Base-by-base conservation (phyloP, 2,329 filamentous ascomycete genomes). In the Malbranchea cinnamomea region DNA sequence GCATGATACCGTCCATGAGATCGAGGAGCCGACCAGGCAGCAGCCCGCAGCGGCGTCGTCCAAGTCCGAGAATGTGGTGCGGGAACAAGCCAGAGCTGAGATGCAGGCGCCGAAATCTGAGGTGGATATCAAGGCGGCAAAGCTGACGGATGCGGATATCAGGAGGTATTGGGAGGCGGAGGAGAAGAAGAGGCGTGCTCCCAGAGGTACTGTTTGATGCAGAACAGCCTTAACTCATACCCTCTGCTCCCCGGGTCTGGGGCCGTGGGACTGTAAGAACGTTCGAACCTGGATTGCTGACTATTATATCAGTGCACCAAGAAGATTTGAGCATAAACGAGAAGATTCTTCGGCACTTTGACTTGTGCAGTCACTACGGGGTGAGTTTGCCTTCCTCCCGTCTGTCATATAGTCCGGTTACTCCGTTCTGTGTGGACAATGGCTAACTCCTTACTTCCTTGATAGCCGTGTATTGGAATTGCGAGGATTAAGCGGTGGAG, bases 321-420 rank as follows among this genome's bases (percentile, higher is more conserved):
- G 56, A 76, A 44, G 75, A 65, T 2, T 49, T 95, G 42, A 67
- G 63, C 7, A 41, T 79, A 26, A 66, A 78, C 33, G 85, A 95
- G 64, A 93, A 87, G 62, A 73, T 95, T 15, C 56, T 95, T 45
- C 66, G 87, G 39, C 81, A 93, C 51, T 98, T 89, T 56, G 89
- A 98, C 52, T 78, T 92, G 41, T 89, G 77, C 47, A 81, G 71
- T 36, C 81, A 93, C 46, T 98, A 81, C 52, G 89, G 89, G 33
- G 84, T 92, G 71, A 62, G 80, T 73, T n/a, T 31, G 9, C 19
- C 15, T 31, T 25, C 4, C 32, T 12, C 27, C 28, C 19, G 6
- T 4, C 29, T 24, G 19, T 23, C 6, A 16, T 4, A 14, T 17
- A 17, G 18, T 10, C 10, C 16, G 20, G 4, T n/a, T 14, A 19